These are phyloP conservation scores for Botrytis tulipae DNA, from an alignment of 2,329 filamentous ascomycete genomes.

Conservation along the genomic window DNA sequence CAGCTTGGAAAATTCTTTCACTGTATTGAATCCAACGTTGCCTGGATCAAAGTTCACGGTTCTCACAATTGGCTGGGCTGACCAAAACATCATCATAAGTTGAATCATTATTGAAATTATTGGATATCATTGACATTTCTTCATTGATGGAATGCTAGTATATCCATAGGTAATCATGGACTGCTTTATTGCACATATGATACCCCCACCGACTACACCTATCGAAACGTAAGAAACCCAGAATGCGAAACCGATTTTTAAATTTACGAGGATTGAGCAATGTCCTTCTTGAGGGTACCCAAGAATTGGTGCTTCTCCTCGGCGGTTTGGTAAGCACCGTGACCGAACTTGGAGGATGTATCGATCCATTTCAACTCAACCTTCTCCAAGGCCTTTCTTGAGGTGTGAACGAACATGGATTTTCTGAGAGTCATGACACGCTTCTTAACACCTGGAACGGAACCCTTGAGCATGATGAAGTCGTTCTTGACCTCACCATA, in stretches of 20 bases:
- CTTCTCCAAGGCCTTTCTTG: conserved; percentile 95
- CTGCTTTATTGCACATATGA: conserved; percentile 32
- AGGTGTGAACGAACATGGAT: conserved; percentile 97
- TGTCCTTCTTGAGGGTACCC: conserved; percentile 98
- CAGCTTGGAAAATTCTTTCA: neutral
- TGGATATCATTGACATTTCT: conserved; percentile 31
- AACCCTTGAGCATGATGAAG: conserved; percentile 97
- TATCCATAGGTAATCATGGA: conserved; percentile 29
- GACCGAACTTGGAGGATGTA: conserved; percentile 99
- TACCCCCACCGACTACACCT: conserved; percentile 35
- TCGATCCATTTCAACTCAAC: conserved; percentile 99
- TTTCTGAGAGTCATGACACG: conserved; percentile 98
- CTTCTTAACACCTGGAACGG: conserved; percentile 98
- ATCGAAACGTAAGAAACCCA: conserved; percentile 33
- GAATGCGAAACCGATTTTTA: conserved; percentile 38
- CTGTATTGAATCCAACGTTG: neutral
- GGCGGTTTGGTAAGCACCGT: conserved; percentile 98
- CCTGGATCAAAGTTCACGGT: neutral
- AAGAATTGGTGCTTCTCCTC: conserved; percentile 97
- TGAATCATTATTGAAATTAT: conserved; percentile 4
- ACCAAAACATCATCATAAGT: neutral
- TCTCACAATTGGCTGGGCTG: neutral
- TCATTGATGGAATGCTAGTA: conserved; percentile 34
- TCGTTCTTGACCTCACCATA: conserved; percentile 99
- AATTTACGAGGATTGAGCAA: conserved; percentile 54